Base-by-base conservation (phyloP, 179 eudicot genomes). In the Carnegiea gigantea region DNA sequence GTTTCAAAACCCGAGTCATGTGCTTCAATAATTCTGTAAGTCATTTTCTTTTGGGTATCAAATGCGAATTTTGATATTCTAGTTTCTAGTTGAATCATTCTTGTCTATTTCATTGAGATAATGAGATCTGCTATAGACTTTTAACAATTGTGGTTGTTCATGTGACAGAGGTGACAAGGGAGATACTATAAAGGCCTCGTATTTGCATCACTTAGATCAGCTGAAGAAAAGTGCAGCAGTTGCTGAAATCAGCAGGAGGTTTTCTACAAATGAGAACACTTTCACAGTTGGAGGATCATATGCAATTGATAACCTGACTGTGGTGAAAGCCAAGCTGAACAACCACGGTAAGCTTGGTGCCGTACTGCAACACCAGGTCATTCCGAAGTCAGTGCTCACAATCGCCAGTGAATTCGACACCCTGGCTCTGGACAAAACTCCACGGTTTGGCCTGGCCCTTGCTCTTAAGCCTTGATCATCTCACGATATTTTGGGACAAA, bases 201-300 rank as follows among this genome's bases (percentile, higher is more conserved):
- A 92, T 78, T 75, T 96, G 74, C 93, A 94, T 85, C 89, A 92
- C 83, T 68, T 93, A 21, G 97, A 96, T 86, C 89, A 85, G 78
- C 81, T 79, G 73, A 92, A 89, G 89, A 92, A 73, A 90, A 93
- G 89, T 77, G 87, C 93, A 49, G 91, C 90, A 78, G 97, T 92
- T 72, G 97, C 90, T 82, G 99, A 96, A 84, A 80, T 94, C 77
- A 88, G 90, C 77, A 84, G 98, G 84, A 89, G 86, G 90, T 94
- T 96, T 64, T 96, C 99, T 59, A 94, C 97, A 20, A 94, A 96
- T 12, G 97, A 94, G 84, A 96, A 96, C 89, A 94, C 98, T 26
- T 85, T 96, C 77, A 96, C 98, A 0, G 97, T 94, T 46, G 98
- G 99, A 78, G 99, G 99, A 49, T 86, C 87, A 5, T 90, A 88